Evolutionary conservation across 768 basidiomycete species (phyloP).

Genomic region (Russula emetica): DNA sequence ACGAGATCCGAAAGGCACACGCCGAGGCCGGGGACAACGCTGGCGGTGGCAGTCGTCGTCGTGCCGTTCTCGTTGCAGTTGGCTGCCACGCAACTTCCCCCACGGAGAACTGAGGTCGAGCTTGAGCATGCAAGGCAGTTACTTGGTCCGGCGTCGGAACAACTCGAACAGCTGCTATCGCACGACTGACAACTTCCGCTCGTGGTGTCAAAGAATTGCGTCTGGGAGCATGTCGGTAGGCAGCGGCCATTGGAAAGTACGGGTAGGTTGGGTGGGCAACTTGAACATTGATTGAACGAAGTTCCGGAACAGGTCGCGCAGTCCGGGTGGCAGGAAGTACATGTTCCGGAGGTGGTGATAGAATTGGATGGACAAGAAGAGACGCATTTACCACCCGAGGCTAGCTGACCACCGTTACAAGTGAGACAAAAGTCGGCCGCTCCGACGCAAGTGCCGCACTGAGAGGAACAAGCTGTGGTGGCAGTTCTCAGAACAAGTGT

Average conservation of each 20-base stretch:
- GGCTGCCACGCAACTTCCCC: slow-evolving; percentile 59
- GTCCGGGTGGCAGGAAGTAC: slow-evolving; percentile 78
- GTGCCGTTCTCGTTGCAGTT: slow-evolving; percentile 51
- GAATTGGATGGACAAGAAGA: slow-evolving; percentile 68
- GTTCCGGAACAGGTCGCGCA: slow-evolving; percentile 79
- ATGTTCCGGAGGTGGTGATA: slow-evolving; percentile 61
- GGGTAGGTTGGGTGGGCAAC: slow-evolving; percentile 62
- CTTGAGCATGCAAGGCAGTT: slow-evolving; percentile 73
- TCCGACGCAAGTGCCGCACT: slow-evolving; percentile 68
- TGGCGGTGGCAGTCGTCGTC: slow-evolving; percentile 32
- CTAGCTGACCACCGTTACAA: slow-evolving; percentile 62
- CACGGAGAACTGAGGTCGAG: slow-evolving; percentile 55
- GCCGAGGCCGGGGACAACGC: slow-evolving; percentile 65
- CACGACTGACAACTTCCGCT: slow-evolving; percentile 64
- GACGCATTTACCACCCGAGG: slow-evolving; percentile 70
- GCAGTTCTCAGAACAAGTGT: slow-evolving; percentile 20
- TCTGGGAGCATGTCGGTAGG: slow-evolving; percentile 67
- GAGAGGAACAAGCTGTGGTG: slow-evolving; percentile 58
- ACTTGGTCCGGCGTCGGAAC: slow-evolving; percentile 60
- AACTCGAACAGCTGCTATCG: slow-evolving; percentile 74
- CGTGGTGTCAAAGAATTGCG: slow-evolving; percentile 66
- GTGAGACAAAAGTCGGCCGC: slow-evolving; percentile 67
- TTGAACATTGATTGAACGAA: slow-evolving; percentile 73
- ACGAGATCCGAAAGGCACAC: slow-evolving; percentile 78
- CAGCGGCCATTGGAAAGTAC: slow-evolving; percentile 75